Evolutionary conservation across 441 rosid genomes (phyloP), one percentile per base, ranked within the genome.

Genomic region (Gossypium laxum): DNA sequence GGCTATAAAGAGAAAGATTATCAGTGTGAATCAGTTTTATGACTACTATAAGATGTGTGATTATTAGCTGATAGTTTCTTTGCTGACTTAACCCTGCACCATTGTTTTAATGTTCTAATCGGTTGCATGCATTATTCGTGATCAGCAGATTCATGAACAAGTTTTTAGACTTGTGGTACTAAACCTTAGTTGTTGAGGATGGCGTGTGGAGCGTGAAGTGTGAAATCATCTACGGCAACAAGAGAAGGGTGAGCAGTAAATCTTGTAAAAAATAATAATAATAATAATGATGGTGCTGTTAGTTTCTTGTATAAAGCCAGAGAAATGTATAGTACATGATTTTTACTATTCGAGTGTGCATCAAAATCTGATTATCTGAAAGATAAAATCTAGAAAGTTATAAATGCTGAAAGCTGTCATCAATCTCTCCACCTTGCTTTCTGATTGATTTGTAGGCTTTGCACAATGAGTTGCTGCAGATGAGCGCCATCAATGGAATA

Each of bases 91-190:
- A n/a, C 34, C 30, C 10, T n/a, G 11, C 8, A 17, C 38, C 57
- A 6, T 10, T 17, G 6, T 3, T 15, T 61, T 6, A 66, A 24
- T 26, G 3, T 26, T 19, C 24, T 66, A 48, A 66, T 48, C 2
- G n/a, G 17, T 22, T 66, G 43, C 43, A 66, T 66, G 14, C 38
- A 26, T 66, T 2, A 26, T 26, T 66, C 4, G 43, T 66, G 38
- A 7, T 24, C 43, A 24, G 41, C 70, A 66, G 70, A 48, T 66
- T 66, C 57, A 26, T 66, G 57, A 66, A 24, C 70, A 6, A 24
- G 34, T 66, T 48, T 14, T 2, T 19, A 15, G 41, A 47, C 41
- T 3, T 7, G 3, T 24, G 22, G 47, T 7, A 5, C 0, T 28
- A 30, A 15, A 5, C 55, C 32, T 22, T 22, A 12, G 32, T 24